phyloP scores from a whole-genome alignment of 2,329 filamentous ascomycete genomes.

The Penicillium corylophilum region DNA sequence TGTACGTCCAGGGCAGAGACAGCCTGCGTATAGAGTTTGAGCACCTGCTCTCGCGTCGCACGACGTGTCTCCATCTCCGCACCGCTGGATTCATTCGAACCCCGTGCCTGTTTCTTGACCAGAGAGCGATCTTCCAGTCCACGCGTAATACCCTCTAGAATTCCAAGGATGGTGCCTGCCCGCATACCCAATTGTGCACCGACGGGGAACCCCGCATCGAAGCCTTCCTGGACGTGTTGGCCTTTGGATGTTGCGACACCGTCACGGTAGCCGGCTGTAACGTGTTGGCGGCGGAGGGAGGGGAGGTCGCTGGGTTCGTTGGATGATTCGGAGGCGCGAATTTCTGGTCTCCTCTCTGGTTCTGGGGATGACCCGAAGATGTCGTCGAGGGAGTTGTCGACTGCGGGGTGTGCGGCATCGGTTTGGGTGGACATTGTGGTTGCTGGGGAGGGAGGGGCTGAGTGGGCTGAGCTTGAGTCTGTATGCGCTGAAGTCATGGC shows the following conservation, averaged over 20 bases:
- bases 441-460: conserved; percentile 19
- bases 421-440: conserved; percentile 25
- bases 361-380: conserved; percentile 45
- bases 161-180: conserved; percentile 72
- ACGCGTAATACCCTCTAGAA: conserved; percentile 67
- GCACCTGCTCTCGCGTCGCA: conserved; percentile 35
- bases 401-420: conserved; percentile 12
- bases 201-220: conserved; percentile 85
- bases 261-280: conserved; percentile 86
- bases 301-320: conserved; percentile 65
- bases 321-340: not conserved
- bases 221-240: conserved; percentile 75
- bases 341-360: conserved; percentile 2
- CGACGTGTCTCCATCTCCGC: not conserved
- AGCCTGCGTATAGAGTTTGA: conserved; percentile 47
- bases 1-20: conserved; percentile 60
- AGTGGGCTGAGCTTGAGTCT: conserved; percentile 18
- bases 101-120: conserved; percentile 27
- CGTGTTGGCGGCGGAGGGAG: conserved; percentile 71
- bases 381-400: conserved; percentile 37
- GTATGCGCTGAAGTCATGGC: conserved; percentile 13
- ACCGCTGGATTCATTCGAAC: conserved; percentile 10
- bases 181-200: conserved; percentile 76
- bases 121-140: conserved; percentile 31
- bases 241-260: conserved; percentile 76